Evolutionary conservation across 352 stramenopile genomes (phyloP).

Genomic region (Pelagophyceae sp.): DNA sequence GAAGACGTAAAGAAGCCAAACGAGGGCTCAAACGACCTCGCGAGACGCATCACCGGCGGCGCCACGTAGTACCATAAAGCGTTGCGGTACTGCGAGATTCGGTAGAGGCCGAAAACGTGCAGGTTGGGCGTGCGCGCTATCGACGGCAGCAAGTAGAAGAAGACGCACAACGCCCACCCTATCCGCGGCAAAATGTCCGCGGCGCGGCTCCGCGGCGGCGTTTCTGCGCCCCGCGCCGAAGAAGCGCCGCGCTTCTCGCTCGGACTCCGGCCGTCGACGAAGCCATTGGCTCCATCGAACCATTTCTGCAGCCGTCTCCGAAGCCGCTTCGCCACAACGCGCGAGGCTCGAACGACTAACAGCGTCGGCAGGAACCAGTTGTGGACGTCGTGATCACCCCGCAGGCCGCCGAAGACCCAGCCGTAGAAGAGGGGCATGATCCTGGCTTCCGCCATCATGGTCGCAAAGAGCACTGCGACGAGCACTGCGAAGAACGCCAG

Average conservation of each 20-base stretch:
- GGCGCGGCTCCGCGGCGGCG: background rate
- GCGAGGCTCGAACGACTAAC: background rate
- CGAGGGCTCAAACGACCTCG: background rate
- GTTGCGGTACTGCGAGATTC: background rate
- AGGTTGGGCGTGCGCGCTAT: background rate
- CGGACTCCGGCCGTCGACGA: background rate
- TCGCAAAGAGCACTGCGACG: background rate
- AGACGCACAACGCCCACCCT: background rate
- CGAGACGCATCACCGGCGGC: background rate
- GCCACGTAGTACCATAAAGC: background rate
- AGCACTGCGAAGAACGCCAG: background rate
- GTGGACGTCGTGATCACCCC: background rate
- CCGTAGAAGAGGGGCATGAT: background rate
- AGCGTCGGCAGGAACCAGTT: background rate
- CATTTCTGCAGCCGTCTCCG: no score
- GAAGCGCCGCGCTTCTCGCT: background rate
- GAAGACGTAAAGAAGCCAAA: background rate
- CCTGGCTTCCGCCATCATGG: background rate
- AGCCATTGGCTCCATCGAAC: no score
- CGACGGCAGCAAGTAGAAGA: background rate
- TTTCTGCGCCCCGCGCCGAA: background rate
- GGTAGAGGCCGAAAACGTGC: background rate
- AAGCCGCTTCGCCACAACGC: no score
- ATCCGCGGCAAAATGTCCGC: no score
- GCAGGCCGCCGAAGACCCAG: background rate